Evolutionary conservation across 257 asterid species (phyloP), one percentile per base, ranked within the genome.

Genomic region (Prunella vulgaris): DNA sequence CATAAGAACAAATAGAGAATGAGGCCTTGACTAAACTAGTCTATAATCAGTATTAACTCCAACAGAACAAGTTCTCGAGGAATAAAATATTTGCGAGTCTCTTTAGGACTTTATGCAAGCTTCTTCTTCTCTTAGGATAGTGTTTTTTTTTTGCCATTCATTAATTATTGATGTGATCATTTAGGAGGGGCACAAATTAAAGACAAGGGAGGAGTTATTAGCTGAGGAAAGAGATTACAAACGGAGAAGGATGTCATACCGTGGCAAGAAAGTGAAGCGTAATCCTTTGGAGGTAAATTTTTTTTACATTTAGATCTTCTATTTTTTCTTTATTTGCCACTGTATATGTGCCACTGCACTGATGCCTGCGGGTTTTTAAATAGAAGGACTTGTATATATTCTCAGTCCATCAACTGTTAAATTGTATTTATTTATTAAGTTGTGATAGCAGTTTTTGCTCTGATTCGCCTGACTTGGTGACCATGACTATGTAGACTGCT

Each of bases 221-320:
- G 97, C 99, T 60, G 97, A 94, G 85, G 97, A 94, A 86, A 88
- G 99, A 85, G 97, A 94, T 79, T 94, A 94, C 76, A 91, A 91
- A 79, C 95, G 99, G 51, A 82, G 97, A 73, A 86, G 99, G 82
- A 89, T 80, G 91, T 91, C 96, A 58, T 94, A 90, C 70, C 97
- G 99, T 60, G 97, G 97, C 64, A 91, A 94, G 80, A 94, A 87
- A 80, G 70, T 77, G 77, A 94, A 89, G 80, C 86, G 96, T 59
- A 83, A 81, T 63, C 69, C 88, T 22, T 71, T 84, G 60, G 93
- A 87, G 93, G 99, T 90, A 76, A 51, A 27, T 60, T 58, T 37
- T 28, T 28, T 68, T 51, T 71, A 3, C 62, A 22, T 67, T 42
- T 66, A 38, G 32, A 54, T 54, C 21, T 35, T 74, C 38, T 33